Conservation (phyloP, 2,329 filamentous ascomycete species). For the Geosmithia flava region DNA sequence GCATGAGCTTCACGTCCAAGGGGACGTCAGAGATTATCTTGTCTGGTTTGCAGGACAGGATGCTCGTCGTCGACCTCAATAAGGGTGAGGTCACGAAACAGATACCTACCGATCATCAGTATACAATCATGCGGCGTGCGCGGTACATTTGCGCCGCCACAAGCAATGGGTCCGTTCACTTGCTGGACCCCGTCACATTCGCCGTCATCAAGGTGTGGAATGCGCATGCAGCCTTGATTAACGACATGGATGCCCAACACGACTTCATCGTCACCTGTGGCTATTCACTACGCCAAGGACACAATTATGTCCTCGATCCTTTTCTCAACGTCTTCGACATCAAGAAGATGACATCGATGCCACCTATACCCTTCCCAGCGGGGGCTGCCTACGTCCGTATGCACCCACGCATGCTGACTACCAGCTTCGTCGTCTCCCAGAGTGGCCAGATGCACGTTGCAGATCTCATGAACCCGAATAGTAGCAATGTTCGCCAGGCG, state of each 20-base stretch:
- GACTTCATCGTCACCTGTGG: slow-evolving; percentile 95
- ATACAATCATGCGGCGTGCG: slow-evolving; percentile 84
- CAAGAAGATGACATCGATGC: slow-evolving; percentile 76
- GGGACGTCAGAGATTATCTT: slow-evolving; percentile 74
- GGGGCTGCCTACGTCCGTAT: slow-evolving; percentile 91
- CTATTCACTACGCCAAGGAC: slow-evolving; percentile 66
- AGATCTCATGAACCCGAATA: slow-evolving; percentile 86
- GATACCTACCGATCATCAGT: slow-evolving; percentile 62
- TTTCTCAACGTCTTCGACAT: slow-evolving; percentile 94
- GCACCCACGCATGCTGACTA: slow-evolving; percentile 92
- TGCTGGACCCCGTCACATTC: slow-evolving; percentile 71
- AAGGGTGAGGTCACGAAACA: slow-evolving; percentile 64
- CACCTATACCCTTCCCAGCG: slow-evolving; percentile 83
- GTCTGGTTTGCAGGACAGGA: slow-evolving; percentile 72
- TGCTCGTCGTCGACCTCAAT: slow-evolving; percentile 63
- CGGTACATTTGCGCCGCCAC: slow-evolving; percentile 90
- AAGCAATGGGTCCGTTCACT: slow-evolving; percentile 67
- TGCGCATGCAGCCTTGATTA: slow-evolving; percentile 78
- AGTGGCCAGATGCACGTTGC: slow-evolving; percentile 91
- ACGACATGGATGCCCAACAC: slow-evolving; percentile 93
- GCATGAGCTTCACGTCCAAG: slow-evolving; percentile 91
- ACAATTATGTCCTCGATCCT: slow-evolving; percentile 72
- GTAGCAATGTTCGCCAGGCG: slow-evolving; percentile 72
- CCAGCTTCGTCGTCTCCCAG: slow-evolving; percentile 85
- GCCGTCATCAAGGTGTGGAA: slow-evolving; percentile 77